phyloP scores from a whole-genome alignment of 1,284 basidiomycete genomes.

The Thelephora terrestris region DNA sequence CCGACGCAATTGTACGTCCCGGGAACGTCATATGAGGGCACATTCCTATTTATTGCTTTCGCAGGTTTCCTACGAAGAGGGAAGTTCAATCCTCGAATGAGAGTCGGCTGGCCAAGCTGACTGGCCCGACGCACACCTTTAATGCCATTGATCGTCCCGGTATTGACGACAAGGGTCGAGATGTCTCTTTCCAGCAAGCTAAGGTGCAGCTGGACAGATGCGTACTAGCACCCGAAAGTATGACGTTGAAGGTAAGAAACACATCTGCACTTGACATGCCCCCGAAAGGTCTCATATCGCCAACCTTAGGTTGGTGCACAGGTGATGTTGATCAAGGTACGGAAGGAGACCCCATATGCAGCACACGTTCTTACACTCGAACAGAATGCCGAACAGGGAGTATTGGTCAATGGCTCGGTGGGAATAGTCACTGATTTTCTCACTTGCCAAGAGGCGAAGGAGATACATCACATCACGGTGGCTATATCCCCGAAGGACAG shows the following conservation, averaged over 20 bases:
- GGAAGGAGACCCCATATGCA: not conserved
- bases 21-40: not conserved
- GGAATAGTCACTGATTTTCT: conserved; percentile 70
- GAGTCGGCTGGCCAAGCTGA: conserved; percentile 28
- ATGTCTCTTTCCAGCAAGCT: conserved; percentile 9
- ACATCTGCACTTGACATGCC: not conserved
- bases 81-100: conserved; percentile 54
- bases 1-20: conserved; percentile 68
- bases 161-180: conserved; percentile 15
- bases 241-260: conserved; percentile 17
- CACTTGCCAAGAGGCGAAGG: conserved; percentile 32
- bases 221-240: conserved; percentile 14
- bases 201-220: conserved; percentile 19
- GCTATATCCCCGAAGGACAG: conserved; percentile 15
- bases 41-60: conserved; percentile 18
- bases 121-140: conserved; percentile 25
- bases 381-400: conserved; percentile 37
- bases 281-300: not conserved
- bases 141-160: conserved; percentile 26
- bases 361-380: no score
- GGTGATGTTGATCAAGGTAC: conserved; percentile 37
- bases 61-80: conserved; percentile 46
- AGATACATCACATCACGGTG: conserved; percentile 28
- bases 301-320: conserved; percentile 22
- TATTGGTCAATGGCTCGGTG: conserved; percentile 84